Percentiles rank a stretch among this genome's conserved stretches.
phyloP scores from a whole-genome alignment of 768 basidiomycete species.

The Amanita exitialis region DNA sequence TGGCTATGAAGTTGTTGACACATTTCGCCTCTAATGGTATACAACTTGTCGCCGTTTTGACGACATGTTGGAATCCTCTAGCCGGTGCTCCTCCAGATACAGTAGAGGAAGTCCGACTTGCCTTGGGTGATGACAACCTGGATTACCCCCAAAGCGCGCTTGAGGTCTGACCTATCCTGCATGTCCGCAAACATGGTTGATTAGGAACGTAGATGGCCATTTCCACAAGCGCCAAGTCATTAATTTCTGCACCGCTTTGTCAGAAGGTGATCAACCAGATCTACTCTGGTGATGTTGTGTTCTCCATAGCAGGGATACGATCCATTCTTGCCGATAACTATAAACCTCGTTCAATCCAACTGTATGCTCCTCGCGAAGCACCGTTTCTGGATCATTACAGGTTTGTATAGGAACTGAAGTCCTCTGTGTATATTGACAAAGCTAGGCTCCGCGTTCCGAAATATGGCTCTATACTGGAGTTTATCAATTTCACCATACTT shows the following conservation, averaged over 20 bases:
- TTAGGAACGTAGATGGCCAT: constrained; percentile 64
- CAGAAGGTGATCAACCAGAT: constrained; percentile 87
- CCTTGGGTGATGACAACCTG: constrained; percentile 49
- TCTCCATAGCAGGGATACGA: constrained; percentile 48
- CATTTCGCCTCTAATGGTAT: constrained; percentile 67
- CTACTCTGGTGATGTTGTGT: constrained; percentile 69
- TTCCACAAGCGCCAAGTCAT: constrained; percentile 73
- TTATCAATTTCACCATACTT: constrained; percentile 64
- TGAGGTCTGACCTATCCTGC: constrained; percentile 45
- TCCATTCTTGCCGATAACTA: constrained; percentile 89
- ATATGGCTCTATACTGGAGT: constrained; percentile 71
- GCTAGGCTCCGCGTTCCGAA: constrained; percentile 72
- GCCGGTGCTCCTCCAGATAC: constrained; percentile 62
- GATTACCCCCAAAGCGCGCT: constrained; percentile 73
- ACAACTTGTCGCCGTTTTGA: constrained; percentile 71
- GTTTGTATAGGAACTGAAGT: constrained; percentile 18
- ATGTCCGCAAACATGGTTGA: background rate
- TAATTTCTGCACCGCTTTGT: constrained; percentile 73
- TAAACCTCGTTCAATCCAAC: constrained; percentile 63
- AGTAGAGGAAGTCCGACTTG: constrained; percentile 53
- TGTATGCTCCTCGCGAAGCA: constrained; percentile 56
- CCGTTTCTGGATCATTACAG: constrained; percentile 83
- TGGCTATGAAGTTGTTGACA: constrained; percentile 80
- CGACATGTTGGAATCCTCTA: constrained; percentile 78
- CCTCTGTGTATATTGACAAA: constrained; percentile 4